These are phyloP conservation scores for Hippophae tibetana DNA, from an alignment of 306 rosid species.

Conservation along the genomic window DNA sequence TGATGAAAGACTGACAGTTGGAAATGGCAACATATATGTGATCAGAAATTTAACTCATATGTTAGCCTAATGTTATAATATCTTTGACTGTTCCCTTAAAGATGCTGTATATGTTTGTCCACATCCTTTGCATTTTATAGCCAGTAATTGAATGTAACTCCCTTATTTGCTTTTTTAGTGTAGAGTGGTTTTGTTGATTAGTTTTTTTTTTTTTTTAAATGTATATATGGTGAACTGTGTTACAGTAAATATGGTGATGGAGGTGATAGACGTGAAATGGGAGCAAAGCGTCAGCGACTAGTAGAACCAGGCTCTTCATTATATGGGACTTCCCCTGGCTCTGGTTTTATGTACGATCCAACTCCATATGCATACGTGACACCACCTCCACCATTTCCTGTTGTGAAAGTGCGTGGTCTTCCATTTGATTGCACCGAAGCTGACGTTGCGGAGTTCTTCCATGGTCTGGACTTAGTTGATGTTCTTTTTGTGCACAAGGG, in stretches of 20 bases:
- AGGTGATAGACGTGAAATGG: constrained; percentile 87
- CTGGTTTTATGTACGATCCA: constrained; percentile 68
- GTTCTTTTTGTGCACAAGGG: constrained; percentile 77
- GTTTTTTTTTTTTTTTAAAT: constrained; percentile 13
- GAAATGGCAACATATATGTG: no score
- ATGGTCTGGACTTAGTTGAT: constrained; percentile 83
- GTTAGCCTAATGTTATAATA: no score
- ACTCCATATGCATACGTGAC: constrained; percentile 67
- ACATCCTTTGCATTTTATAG: no score
- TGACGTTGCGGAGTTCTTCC: constrained; percentile 92
- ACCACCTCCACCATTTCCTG: constrained; percentile 88
- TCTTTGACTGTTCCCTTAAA: no score
- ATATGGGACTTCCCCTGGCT: constrained; percentile 66
- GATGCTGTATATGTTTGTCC: no score
- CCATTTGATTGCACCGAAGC: constrained; percentile 85
- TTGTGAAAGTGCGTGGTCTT: constrained; percentile 79
- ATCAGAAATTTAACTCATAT: no score
- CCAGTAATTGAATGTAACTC: no score
- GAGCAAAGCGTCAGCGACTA: constrained; percentile 81
- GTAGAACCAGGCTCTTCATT: constrained; percentile 73
- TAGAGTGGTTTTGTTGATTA: constrained; percentile 11
- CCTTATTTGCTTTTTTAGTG: no score
- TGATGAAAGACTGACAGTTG: no score
- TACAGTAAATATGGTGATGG: constrained; percentile 53
- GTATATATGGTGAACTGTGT: constrained; percentile 18